Percentiles rank a stretch among this genome's conserved stretches.
Conservation (phyloP, 2,329 filamentous ascomycete genomes). For the Dactylellina drechsleri region DNA sequence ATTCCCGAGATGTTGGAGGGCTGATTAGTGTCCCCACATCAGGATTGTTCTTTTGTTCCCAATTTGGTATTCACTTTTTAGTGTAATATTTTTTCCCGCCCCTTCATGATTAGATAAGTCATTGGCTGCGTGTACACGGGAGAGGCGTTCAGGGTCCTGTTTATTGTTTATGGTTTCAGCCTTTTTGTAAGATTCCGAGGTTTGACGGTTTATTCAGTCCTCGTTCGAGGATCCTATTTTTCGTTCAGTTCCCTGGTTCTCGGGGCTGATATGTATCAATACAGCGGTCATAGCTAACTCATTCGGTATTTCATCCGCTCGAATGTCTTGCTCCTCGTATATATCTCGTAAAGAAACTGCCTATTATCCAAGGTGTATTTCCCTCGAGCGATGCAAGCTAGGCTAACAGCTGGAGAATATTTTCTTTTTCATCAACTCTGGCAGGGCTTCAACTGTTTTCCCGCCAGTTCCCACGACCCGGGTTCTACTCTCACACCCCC, state of each 20-base stretch:
- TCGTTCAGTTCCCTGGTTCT: slow-evolving; percentile 10
- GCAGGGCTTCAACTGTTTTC: neutral
- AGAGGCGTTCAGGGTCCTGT: slow-evolving; percentile 15
- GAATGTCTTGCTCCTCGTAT: slow-evolving; percentile 5
- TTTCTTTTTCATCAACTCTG: neutral
- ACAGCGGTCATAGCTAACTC: neutral
- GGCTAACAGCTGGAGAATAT: neutral
- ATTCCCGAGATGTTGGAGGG: slow-evolving; percentile 81
- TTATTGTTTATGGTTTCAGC: slow-evolving; percentile 3
- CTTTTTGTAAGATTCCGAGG: slow-evolving; percentile 6
- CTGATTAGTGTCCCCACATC: neutral
- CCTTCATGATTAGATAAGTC: slow-evolving; percentile 3
- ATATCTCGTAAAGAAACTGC: neutral
- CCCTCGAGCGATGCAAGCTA: neutral
- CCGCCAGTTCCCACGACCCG: neutral
- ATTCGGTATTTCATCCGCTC: neutral
- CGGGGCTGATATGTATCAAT: slow-evolving; percentile 10
- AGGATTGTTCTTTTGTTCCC: slow-evolving; percentile 6
- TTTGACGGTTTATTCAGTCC: neutral
- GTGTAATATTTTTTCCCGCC: neutral
- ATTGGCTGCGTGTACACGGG: slow-evolving; percentile 8
- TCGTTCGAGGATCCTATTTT: neutral
- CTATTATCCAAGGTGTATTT: slow-evolving; percentile 8
- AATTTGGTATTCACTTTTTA: too few species aligned
- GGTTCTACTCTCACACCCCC: neutral